phyloP scores from a whole-genome alignment of 2,329 filamentous ascomycete genomes.

The Verticillium longisporum region DNA sequence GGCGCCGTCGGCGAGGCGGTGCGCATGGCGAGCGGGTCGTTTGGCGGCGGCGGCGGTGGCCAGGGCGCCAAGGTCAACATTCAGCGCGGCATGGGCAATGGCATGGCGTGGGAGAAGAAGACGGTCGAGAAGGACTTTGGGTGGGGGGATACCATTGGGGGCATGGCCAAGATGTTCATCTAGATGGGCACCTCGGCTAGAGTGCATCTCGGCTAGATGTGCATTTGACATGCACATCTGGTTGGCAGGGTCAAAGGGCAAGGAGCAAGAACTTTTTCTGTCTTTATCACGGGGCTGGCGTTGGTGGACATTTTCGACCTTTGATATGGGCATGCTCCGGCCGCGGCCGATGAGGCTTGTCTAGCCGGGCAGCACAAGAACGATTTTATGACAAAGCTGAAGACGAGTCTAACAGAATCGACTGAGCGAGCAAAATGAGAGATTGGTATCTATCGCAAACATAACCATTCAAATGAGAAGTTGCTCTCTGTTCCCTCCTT shows the following conservation, averaged over 20 bases:
- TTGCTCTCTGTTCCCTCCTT: background rate
- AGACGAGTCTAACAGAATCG: background rate
- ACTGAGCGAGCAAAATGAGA: background rate
- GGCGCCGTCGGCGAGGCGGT: conserved; percentile 50
- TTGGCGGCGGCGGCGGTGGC: conserved; percentile 9
- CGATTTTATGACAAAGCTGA: background rate
- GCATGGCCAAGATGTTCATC: conserved; percentile 31
- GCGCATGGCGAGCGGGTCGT: conserved; percentile 38
- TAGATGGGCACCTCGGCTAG: background rate
- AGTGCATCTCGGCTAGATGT: too few relatives aligned
- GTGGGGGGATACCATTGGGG: conserved; percentile 27
- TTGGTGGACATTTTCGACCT: background rate
- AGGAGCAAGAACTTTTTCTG: background rate
- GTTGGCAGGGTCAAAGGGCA: too few relatives aligned
- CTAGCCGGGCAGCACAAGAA: background rate
- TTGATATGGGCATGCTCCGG: background rate
- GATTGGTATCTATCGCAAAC: background rate
- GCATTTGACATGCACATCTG: too few relatives aligned
- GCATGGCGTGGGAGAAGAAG: conserved; percentile 30
- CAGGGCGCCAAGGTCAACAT: conserved; percentile 20
- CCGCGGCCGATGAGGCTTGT: background rate
- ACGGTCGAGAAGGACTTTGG: conserved; percentile 25
- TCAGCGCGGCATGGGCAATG: conserved; percentile 24
- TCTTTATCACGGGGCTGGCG: background rate
- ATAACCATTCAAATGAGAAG: background rate